These are phyloP conservation scores for Dysphania ambrosioides DNA, from an alignment of 148 eudicot genomes.

Conservation along the genomic window DNA sequence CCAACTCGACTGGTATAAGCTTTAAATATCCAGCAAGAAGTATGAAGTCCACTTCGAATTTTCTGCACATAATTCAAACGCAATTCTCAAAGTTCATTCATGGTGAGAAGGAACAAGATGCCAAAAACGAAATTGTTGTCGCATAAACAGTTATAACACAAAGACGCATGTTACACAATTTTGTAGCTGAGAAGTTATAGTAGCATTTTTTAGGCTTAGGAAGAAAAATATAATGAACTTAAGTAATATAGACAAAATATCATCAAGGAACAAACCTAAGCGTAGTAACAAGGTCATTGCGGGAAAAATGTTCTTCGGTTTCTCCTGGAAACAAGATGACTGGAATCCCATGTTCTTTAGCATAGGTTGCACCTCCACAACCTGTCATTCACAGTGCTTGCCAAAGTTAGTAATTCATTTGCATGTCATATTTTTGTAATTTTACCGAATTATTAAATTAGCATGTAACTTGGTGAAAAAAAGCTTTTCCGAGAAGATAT, in stretches of 20 bases:
- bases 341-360: conserved; percentile 68
- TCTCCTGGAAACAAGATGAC: conserved; percentile 61
- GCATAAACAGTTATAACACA: background rate
- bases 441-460: background rate
- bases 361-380: conserved; percentile 91
- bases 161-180: background rate
- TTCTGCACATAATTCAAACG: conserved; percentile 17
- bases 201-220: background rate
- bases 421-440: background rate
- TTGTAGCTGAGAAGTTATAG: background rate
- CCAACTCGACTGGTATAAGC: conserved; percentile 69
- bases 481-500: background rate
- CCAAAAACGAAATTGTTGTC: background rate
- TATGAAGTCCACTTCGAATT: conserved; percentile 34
- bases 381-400: conserved; percentile 39
- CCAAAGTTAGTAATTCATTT: background rate
- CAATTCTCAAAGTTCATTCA: background rate
- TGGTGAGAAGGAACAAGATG: background rate
- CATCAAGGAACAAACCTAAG: conserved; percentile 48
- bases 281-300: conserved; percentile 53
- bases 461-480: background rate
- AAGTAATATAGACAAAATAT: background rate
- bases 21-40: conserved; percentile 54
- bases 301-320: conserved; percentile 48
- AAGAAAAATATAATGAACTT: background rate